Evolutionary conservation across 495 filamentous ascomycete species (phyloP), one percentile per base, ranked within the genome.

Genomic region (Cercophora scortea): DNA sequence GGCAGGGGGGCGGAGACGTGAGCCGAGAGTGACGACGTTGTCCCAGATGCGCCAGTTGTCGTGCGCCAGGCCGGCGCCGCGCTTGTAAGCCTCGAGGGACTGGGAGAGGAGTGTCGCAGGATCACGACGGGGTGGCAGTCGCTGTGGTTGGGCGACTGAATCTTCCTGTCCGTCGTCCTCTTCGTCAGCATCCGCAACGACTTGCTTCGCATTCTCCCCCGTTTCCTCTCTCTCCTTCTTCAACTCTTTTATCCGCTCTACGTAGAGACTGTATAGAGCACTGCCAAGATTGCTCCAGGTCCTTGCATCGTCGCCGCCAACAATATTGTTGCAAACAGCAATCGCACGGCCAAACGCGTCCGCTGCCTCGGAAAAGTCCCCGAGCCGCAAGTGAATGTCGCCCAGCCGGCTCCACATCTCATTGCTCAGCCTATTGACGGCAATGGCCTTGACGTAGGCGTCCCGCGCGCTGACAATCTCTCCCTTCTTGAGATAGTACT

Each of bases 281-380:
- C 87, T 90, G 6, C 90, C 93, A 11, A 99, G 81, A 58, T 97
- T 99, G 54, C 86, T 93, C 88, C 91, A 99, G 3, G 88, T 87
- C 57, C 95, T 85, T 3, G 88, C 93, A 61, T 97, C 93, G 40
- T 81, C 84, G 40, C 92, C 89, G 38, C 95, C 94, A 32, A 88
- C 77, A 56, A 85, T 77, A 39, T 63, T 68, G 44, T 66, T 68
- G 47, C 69, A 70, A 0, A 70, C 61, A 1, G 68, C 61, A 32
- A 97, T 87, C 4, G 83, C 81, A 10, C 89, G 76, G 6, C 84
- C 77, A 62, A 95, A 99, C 0, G 92, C 86, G 15, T 93, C 81
- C n/a, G 86, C 79, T 0, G 94, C 90, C n/a, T 85, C 83, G 11
- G 82, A 70, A 74, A 87, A 99, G 19, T 83, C 66, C 34, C 83